Percentiles rank a stretch among this genome's conserved stretches.
Conservation (phyloP, 2,329 filamentous ascomycete species). For the Ophiocordyceps sinensis region DNA sequence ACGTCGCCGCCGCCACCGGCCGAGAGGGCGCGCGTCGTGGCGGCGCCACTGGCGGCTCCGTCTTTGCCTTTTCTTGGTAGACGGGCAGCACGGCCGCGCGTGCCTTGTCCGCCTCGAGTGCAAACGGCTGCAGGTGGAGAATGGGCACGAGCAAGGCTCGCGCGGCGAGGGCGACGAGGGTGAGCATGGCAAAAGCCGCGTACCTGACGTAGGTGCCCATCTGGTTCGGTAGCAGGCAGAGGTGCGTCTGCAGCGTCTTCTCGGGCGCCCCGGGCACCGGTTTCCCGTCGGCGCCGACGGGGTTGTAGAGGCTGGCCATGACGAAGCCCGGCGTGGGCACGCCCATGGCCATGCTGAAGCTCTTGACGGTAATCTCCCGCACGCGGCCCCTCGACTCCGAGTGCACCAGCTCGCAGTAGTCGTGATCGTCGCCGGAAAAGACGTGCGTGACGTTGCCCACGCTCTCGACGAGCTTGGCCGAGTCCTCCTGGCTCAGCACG, state of each 20-base stretch:
- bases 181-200: slow-evolving; percentile 42
- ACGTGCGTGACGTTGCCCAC: slow-evolving; percentile 72
- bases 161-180: slow-evolving; percentile 32
- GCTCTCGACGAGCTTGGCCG: slow-evolving; percentile 58
- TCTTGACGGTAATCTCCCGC: slow-evolving; percentile 87
- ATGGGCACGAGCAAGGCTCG: slow-evolving; percentile 43
- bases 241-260: slow-evolving; percentile 67
- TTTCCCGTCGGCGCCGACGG: slow-evolving; percentile 48
- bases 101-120: slow-evolving; percentile 26
- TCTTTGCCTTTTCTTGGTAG: slow-evolving; percentile 40
- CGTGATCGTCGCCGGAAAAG: slow-evolving; percentile 94
- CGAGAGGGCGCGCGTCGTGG: neutral
- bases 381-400: slow-evolving; percentile 50
- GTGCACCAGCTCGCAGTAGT: slow-evolving; percentile 88
- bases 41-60: slow-evolving; percentile 21
- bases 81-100: slow-evolving; percentile 20
- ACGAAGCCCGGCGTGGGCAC: slow-evolving; percentile 77
- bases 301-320: slow-evolving; percentile 85
- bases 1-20: slow-evolving; percentile 3
- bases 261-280: slow-evolving; percentile 27
- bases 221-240: slow-evolving; percentile 85
- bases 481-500: slow-evolving; percentile 66
- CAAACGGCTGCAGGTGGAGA: slow-evolving; percentile 37
- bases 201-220: slow-evolving; percentile 74
- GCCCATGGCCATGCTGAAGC: slow-evolving; percentile 91